Evolutionary conservation across 2,329 filamentous ascomycete genomes (phyloP).

Genomic region (Fusarium sororula): DNA sequence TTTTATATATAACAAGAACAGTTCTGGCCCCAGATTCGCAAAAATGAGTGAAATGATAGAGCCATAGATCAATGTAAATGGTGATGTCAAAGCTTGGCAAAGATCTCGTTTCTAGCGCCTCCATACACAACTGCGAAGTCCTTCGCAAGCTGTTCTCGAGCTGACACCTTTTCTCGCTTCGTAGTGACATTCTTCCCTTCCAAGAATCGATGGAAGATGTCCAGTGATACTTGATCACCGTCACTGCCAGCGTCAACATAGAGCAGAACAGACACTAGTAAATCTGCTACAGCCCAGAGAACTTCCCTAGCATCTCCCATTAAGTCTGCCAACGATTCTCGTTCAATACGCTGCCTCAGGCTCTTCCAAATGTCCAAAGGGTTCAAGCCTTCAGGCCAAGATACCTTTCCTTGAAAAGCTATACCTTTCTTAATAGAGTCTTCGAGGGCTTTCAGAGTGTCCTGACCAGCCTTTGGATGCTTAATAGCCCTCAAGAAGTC

Average conservation of each 20-base stretch:
- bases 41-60: background rate
- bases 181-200: constrained; percentile 36
- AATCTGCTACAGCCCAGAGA: constrained; percentile 55
- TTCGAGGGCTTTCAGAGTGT: constrained; percentile 54
- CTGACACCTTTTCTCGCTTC: constrained; percentile 28
- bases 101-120: background rate
- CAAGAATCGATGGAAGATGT: constrained; percentile 54
- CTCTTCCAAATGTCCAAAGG: constrained; percentile 51
- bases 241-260: constrained; percentile 52
- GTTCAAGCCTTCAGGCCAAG: constrained; percentile 41
- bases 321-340: constrained; percentile 49
- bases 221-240: constrained; percentile 48
- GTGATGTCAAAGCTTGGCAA: constrained; percentile 39
- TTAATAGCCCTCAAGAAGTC: constrained; percentile 60
- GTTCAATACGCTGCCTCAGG: constrained; percentile 50
- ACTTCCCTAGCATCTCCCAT: constrained; percentile 57
- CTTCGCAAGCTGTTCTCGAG: constrained; percentile 42
- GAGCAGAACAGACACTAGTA: constrained; percentile 55
- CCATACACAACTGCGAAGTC: constrained; percentile 52
- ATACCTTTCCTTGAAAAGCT: constrained; percentile 37
- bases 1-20: background rate
- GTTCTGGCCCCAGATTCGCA: background rate
- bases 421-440: constrained; percentile 47
- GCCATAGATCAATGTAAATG: background rate
- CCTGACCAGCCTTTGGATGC: constrained; percentile 51